phyloP scores from a whole-genome alignment of 2,329 filamentous ascomycete genomes.

The Talaromyces sp. region DNA sequence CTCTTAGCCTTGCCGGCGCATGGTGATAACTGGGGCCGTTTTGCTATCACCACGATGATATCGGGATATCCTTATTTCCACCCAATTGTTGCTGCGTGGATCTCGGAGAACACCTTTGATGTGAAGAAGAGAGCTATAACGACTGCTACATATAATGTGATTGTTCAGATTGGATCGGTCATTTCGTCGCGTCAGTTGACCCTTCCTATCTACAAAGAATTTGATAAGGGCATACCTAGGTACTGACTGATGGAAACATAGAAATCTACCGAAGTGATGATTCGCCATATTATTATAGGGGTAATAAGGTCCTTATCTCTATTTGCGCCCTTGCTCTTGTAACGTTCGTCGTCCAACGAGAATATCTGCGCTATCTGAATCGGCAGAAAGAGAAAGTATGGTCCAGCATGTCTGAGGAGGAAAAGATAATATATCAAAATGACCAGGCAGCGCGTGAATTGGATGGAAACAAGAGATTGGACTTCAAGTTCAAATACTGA shows the following conservation, averaged over 20 bases:
- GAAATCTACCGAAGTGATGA: constrained; percentile 53
- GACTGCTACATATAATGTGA: constrained; percentile 34
- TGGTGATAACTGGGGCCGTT: constrained; percentile 49
- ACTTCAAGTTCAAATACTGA: constrained; percentile 42
- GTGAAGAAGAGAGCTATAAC: constrained; percentile 31
- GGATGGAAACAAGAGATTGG: constrained; percentile 51
- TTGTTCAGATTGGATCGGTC: constrained; percentile 31
- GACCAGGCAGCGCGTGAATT: constrained; percentile 44
- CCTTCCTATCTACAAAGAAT: background rate
- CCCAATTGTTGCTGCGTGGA: constrained; percentile 40
- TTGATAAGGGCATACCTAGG: background rate
- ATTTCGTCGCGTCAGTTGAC: constrained; percentile 28
- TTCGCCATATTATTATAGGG: constrained; percentile 52
- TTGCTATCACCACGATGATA: constrained; percentile 49
- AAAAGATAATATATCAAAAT: constrained; percentile 47
- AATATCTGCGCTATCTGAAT: constrained; percentile 47
- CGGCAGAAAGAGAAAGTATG: constrained; percentile 49
- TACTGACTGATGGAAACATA: constrained; percentile 12
- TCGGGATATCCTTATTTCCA: constrained; percentile 56
- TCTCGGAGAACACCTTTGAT: constrained; percentile 30
- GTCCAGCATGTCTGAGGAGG: constrained; percentile 45
- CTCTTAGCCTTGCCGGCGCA: constrained; percentile 45
- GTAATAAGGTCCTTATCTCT: constrained; percentile 53
- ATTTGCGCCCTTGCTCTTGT: constrained; percentile 49
- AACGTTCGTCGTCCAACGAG: constrained; percentile 47